Conservation (phyloP, 306 rosid species). For the Trifolium pratense region DNA sequence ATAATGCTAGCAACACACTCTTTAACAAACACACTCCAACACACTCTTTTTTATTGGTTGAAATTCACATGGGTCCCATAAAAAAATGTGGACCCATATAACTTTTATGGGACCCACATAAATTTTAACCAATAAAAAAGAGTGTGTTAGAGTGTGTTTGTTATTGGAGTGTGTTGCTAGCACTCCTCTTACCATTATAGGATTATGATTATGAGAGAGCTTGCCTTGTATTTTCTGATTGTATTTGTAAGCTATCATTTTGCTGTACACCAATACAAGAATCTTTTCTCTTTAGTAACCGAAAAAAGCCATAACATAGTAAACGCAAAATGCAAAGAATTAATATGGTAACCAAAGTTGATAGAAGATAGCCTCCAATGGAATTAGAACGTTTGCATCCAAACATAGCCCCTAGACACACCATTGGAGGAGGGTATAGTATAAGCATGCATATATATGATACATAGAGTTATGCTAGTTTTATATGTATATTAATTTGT, state of each 20-base stretch:
- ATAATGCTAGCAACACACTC: no score
- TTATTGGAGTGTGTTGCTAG: no score
- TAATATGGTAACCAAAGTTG: conserved; percentile 41
- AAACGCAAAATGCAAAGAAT: conserved; percentile 47
- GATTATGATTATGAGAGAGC: background rate
- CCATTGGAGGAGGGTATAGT: conserved; percentile 38
- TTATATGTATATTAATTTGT: background rate
- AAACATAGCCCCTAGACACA: conserved; percentile 52
- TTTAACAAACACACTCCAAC: no score
- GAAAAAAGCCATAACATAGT: conserved; percentile 40
- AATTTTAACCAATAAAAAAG: no score
- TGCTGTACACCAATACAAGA: conserved; percentile 21
- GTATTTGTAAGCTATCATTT: conserved; percentile 35
- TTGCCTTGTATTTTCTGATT: conserved; percentile 27
- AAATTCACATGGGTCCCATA: no score
- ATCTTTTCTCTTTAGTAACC: conserved; percentile 35
- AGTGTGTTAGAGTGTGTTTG: no score
- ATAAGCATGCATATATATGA: background rate
- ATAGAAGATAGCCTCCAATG: conserved; percentile 41
- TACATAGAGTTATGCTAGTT: background rate
- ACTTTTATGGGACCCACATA: no score
- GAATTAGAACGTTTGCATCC: conserved; percentile 53
- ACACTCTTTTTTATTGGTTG: no score
- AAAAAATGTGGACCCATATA: no score
- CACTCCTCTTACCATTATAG: background rate